phyloP scores from a whole-genome alignment of 1,284 basidiomycete species.

The Sporisorium scitamineum region DNA sequence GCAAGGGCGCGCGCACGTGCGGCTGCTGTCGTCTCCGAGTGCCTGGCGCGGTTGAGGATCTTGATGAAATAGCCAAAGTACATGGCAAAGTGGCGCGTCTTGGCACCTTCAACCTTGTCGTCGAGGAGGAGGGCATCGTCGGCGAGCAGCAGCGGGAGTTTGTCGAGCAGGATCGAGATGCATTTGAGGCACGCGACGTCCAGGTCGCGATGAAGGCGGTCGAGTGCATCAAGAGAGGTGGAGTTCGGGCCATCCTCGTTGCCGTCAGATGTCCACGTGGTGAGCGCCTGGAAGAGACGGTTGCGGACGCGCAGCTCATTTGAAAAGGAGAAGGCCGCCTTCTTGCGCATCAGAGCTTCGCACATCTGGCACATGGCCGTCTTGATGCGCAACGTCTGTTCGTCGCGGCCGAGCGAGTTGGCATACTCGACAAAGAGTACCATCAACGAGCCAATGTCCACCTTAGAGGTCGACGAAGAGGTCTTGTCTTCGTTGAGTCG shows the following conservation, averaged over 20 bases:
- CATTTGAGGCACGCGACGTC: conserved; percentile 63
- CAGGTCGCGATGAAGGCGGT: conserved; percentile 62
- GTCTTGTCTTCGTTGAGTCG: conserved; percentile 47
- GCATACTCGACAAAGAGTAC: conserved; percentile 65
- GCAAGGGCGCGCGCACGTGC: conserved; percentile 21
- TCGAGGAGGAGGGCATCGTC: conserved; percentile 64
- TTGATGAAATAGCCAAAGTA: conserved; percentile 67
- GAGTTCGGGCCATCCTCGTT: conserved; percentile 40
- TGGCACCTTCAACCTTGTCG: conserved; percentile 66
- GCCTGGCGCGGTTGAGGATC: conserved; percentile 60
- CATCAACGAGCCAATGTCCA: conserved; percentile 65
- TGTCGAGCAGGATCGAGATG: conserved; percentile 62
- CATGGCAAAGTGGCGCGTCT: conserved; percentile 62
- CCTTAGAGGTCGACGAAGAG: conserved; percentile 37
- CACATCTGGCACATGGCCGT: conserved; percentile 64
- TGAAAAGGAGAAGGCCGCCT: conserved; percentile 55
- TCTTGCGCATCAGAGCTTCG: conserved; percentile 62
- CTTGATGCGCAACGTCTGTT: conserved; percentile 64
- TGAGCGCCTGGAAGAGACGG: conserved; percentile 63
- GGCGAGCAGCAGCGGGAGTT: conserved; percentile 60
- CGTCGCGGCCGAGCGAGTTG: conserved; percentile 58
- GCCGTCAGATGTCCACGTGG: conserved; percentile 64
- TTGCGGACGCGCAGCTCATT: conserved; percentile 65
- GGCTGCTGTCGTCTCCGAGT: conserved; percentile 39
- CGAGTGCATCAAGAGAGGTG: conserved; percentile 39